These are phyloP conservation scores for Corchorus capsularis DNA, from an alignment of 345 rosid genomes.

Conservation along the genomic window DNA sequence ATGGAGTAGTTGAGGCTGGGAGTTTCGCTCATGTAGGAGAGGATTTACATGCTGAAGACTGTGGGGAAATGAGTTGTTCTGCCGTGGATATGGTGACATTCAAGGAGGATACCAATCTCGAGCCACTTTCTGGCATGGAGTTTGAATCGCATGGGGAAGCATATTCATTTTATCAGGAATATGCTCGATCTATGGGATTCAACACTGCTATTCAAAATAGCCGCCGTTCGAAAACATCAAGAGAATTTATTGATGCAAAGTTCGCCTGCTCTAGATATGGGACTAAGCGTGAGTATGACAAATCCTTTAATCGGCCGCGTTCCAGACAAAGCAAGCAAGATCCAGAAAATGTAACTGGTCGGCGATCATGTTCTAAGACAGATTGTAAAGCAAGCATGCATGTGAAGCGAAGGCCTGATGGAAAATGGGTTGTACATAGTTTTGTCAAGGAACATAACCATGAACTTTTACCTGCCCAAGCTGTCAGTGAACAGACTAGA, in stretches of 20 bases:
- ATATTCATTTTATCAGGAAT: conserved; percentile 71
- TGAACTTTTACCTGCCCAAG: conserved; percentile 75
- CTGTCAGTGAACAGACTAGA: conserved; percentile 71
- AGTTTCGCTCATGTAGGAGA: conserved; percentile 40
- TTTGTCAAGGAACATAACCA: conserved; percentile 76
- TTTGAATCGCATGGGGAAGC: conserved; percentile 73
- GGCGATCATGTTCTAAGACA: conserved; percentile 58
- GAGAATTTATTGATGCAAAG: conserved; percentile 74
- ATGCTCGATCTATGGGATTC: conserved; percentile 65
- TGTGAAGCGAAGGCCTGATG: conserved; percentile 75
- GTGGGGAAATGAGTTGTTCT: conserved; percentile 36
- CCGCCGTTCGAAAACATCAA: conserved; percentile 62
- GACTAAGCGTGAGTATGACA: conserved; percentile 60
- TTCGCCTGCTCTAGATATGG: conserved; percentile 84
- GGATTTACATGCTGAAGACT: conserved; percentile 36
- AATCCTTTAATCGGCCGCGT: conserved; percentile 56
- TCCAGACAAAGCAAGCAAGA: conserved; percentile 65
- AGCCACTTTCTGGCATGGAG: conserved; percentile 66
- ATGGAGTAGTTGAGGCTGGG: conserved; percentile 40
- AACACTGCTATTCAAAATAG: conserved; percentile 73
- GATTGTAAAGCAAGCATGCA: conserved; percentile 86
- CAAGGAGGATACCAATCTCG: conserved; percentile 49
- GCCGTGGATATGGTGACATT: conserved; percentile 35
- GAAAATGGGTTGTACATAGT: conserved; percentile 72
- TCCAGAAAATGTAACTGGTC: conserved; percentile 53